Percentiles rank a stretch among this genome's conserved stretches.
Conservation (phyloP, 2,329 filamentous ascomycete genomes). For the Microascus cirrosus region DNA sequence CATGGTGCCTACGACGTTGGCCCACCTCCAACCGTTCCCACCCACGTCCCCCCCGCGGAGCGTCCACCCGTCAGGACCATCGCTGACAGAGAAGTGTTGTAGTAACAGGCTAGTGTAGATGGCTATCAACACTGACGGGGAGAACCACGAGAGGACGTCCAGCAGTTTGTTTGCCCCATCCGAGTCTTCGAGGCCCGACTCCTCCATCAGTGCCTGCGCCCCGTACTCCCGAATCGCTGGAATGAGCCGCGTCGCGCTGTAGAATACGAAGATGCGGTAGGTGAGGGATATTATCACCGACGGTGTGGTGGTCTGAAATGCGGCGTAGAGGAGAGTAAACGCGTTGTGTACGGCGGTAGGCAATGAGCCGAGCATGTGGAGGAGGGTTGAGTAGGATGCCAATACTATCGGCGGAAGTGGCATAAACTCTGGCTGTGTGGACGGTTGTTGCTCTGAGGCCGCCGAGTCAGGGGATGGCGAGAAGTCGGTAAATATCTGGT, state of each 20-base stretch:
- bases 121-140: constrained; percentile 84
- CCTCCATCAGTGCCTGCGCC: constrained; percentile 69
- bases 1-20: constrained; percentile 86
- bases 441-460: constrained; percentile 33
- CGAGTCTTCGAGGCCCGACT: constrained; percentile 74
- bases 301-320: constrained; percentile 89
- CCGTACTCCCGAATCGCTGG: constrained; percentile 84
- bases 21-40: constrained; percentile 85
- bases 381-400: constrained; percentile 89
- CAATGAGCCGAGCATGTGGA: constrained; percentile 74
- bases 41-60: constrained; percentile 69
- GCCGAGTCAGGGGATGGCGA: constrained; percentile 63
- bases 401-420: constrained; percentile 97
- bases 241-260: constrained; percentile 90
- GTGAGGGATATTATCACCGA: constrained; percentile 91
- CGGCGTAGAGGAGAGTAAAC: constrained; percentile 78
- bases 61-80: constrained; percentile 68
- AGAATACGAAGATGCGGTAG: constrained; percentile 90
- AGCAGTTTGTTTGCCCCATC: constrained; percentile 73
- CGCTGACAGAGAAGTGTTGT: constrained; percentile 81
- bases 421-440: constrained; percentile 73
- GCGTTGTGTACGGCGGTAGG: constrained; percentile 74
- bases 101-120: constrained; percentile 93
- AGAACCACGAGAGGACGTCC: constrained; percentile 84
- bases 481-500: constrained; percentile 99